These are phyloP conservation scores for Stevia rebaudiana DNA, from an alignment of 140 eudicot species.

Conservation along the genomic window DNA sequence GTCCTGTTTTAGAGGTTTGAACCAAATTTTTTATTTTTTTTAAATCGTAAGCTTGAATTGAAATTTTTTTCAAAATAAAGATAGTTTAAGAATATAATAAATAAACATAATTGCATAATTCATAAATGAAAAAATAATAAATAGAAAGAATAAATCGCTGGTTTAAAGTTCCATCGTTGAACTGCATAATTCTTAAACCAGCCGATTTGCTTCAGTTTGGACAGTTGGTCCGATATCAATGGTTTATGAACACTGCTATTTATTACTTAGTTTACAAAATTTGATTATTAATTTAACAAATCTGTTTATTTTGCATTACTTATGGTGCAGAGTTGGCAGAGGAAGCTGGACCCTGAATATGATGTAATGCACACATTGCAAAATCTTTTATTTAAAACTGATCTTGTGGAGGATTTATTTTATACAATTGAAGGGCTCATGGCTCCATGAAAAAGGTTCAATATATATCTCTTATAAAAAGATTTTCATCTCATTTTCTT, in stretches of 20 bases:
- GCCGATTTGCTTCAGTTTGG: background rate
- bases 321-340: conserved; percentile 96
- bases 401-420: conserved; percentile 73
- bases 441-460: conserved; percentile 68
- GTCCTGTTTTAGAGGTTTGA: background rate
- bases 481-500: background rate
- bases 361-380: conserved; percentile 73
- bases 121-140: background rate
- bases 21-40: no score
- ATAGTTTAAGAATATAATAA: background rate
- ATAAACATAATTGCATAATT: background rate
- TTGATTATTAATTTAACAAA: background rate
- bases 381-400: conserved; percentile 61
- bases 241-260: background rate
- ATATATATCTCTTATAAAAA: background rate
- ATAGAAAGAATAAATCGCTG: background rate
- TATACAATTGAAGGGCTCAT: conserved; percentile 88
- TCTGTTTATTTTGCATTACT: background rate
- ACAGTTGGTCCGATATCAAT: background rate
- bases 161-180: background rate
- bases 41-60: no score
- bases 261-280: background rate
- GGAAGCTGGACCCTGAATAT: conserved; percentile 89
- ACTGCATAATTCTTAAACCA: background rate
- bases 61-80: background rate